Percentiles rank a stretch among this genome's conserved stretches.
These are phyloP conservation scores for Chrysochromulina tobinii DNA, from an alignment of 78 protist genomes.

Conservation along the genomic window DNA sequence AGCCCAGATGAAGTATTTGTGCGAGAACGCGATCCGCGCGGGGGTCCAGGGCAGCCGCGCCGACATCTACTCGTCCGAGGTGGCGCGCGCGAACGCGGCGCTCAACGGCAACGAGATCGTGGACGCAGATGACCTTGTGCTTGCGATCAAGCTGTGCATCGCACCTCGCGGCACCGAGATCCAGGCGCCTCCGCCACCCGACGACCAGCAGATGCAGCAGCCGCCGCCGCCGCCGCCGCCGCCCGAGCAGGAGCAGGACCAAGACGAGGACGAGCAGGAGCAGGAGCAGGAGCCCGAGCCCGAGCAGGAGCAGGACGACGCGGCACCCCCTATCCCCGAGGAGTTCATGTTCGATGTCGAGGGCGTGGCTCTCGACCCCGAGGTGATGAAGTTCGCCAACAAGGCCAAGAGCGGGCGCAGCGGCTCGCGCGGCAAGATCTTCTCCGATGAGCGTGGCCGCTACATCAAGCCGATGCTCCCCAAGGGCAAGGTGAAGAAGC, in stretches of 20 bases:
- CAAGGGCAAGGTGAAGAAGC: slow-evolving; percentile 24
- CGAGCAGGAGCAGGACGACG: slow-evolving; percentile 40
- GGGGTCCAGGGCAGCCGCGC: slow-evolving; percentile 45
- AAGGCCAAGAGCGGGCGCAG: background rate
- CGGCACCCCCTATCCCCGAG: slow-evolving; percentile 36
- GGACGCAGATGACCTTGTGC: slow-evolving; percentile 27
- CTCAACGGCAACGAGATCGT: background rate
- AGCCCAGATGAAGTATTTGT: slow-evolving; percentile 3
- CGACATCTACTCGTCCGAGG: slow-evolving; percentile 36
- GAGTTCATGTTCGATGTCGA: slow-evolving; percentile 58
- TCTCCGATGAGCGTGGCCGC: slow-evolving; percentile 50
- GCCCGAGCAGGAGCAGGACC: background rate
- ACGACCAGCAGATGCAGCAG: slow-evolving; percentile 13
- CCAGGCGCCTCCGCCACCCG: background rate
- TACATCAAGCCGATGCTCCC: slow-evolving; percentile 60
- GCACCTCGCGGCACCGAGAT: slow-evolving; percentile 29
- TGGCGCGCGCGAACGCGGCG: slow-evolving; percentile 35
- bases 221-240: slow-evolving; percentile 42
- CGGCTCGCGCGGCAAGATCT: background rate
- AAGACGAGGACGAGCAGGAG: background rate
- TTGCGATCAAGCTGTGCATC: slow-evolving; percentile 35
- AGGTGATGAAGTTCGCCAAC: slow-evolving; percentile 26
- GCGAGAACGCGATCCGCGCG: slow-evolving; percentile 43
- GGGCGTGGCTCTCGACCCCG: slow-evolving; percentile 45
- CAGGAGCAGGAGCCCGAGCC: slow-evolving; percentile 36